A percentile compares a stretch with the other conserved stretches of the same genome.
Evolutionary conservation across 2,329 filamentous ascomycete genomes (phyloP).

Genomic region (Fusarium sp.): DNA sequence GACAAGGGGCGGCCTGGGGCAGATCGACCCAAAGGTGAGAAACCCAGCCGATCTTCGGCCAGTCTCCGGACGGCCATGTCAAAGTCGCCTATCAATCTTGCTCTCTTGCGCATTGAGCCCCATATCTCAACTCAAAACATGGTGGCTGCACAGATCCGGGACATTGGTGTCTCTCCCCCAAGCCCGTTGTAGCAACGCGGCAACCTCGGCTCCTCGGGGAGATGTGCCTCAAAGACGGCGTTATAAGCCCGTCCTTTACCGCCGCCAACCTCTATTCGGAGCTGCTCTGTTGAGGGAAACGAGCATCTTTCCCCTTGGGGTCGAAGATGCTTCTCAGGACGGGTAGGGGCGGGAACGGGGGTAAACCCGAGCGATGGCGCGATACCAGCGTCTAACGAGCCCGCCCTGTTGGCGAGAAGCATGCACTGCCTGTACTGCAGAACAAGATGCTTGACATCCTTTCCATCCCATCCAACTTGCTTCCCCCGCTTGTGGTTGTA

Average conservation of each 20-base stretch:
- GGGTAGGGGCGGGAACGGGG: background rate
- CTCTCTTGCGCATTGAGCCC: background rate
- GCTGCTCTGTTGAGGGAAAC: background rate
- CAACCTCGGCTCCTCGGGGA: conserved; percentile 32
- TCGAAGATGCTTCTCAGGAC: conserved; percentile 3
- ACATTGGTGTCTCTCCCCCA: background rate
- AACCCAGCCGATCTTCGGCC: conserved; percentile 22
- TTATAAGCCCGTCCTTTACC: conserved; percentile 24
- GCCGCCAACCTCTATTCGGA: conserved; percentile 21
- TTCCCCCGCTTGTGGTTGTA: background rate
- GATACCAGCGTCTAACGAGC: background rate
- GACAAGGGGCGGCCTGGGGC: conserved; percentile 3
- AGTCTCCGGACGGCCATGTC: conserved; percentile 21
- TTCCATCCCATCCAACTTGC: background rate
- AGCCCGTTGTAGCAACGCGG: background rate
- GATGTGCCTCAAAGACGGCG: background rate
- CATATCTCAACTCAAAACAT: conserved; percentile 19
- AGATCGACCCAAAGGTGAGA: background rate
- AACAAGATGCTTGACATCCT: background rate
- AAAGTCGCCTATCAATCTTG: conserved; percentile 1
- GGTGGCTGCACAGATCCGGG: conserved; percentile 17
- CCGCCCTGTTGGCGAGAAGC: background rate
- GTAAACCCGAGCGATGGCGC: background rate
- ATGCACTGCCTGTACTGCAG: background rate
- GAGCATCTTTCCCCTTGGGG: background rate